A percentile compares a stretch with the other conserved stretches of the same genome.
Conservation (phyloP, 192 early-diverging fungal species). For the Pilobolus umbonatus region DNA sequence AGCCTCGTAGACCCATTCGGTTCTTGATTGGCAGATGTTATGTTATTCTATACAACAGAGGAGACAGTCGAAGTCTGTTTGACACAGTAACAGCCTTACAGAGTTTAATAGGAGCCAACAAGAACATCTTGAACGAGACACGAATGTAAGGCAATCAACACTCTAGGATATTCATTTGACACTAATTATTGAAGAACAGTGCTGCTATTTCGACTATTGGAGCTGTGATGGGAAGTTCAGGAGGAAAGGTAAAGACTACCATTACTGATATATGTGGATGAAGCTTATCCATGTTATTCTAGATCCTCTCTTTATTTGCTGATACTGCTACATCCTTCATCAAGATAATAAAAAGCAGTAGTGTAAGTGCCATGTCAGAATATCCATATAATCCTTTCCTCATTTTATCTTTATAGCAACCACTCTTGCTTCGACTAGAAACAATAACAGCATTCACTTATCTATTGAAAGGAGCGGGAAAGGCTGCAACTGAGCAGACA, state of each 20-base stretch:
- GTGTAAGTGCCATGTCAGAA: conserved; percentile 45
- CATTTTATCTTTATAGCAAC: conserved; percentile 23
- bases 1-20: conserved; percentile 63
- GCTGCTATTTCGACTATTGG: conserved; percentile 75
- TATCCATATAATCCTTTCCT: background rate
- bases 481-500: conserved; percentile 61
- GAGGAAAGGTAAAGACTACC: conserved; percentile 51
- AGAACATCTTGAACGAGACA: conserved; percentile 57
- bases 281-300: background rate
- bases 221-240: conserved; percentile 69
- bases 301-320: conserved; percentile 63
- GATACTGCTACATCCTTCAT: conserved; percentile 57
- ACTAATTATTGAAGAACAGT: conserved; percentile 27
- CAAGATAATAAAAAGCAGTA: conserved; percentile 64
- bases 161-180: background rate
- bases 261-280: background rate
- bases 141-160: conserved; percentile 51
- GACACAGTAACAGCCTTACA: conserved; percentile 70
- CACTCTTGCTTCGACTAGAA: conserved; percentile 62
- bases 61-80: conserved; percentile 72
- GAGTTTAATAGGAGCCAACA: conserved; percentile 46
- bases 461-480: conserved; percentile 70
- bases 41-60: conserved; percentile 63
- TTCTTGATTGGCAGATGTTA: conserved; percentile 69
- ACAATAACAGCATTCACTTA: conserved; percentile 57